phyloP scores from a whole-genome alignment of 345 rosid species.

The Balakata baccata region DNA sequence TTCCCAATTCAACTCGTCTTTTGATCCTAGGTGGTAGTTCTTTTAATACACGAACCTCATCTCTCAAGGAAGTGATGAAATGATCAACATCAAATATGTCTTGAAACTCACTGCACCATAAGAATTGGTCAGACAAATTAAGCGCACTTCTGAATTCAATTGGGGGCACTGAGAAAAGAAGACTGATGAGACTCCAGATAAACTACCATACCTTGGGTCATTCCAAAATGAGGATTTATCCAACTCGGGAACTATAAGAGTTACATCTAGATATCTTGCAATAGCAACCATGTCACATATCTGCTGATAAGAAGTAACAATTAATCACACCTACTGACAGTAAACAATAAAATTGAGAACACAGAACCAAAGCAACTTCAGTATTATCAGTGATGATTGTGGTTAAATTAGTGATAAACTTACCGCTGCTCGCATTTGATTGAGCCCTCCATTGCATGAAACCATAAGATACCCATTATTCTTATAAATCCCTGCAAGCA shows the following conservation, averaged over 20 bases:
- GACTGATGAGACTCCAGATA: background rate
- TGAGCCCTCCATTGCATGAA: slow-evolving; percentile 98
- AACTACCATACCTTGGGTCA: slow-evolving; percentile 67
- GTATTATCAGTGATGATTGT: slow-evolving; percentile 1
- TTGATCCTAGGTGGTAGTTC: slow-evolving; percentile 79
- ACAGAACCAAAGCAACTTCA: background rate
- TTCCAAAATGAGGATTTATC: slow-evolving; percentile 97
- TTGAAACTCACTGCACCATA: slow-evolving; percentile 65
- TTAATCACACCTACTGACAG: background rate
- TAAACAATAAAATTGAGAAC: background rate
- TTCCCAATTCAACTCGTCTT: slow-evolving; percentile 66
- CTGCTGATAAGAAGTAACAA: slow-evolving; percentile 40
- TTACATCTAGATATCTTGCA: slow-evolving; percentile 83
- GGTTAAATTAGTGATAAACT: slow-evolving; percentile 29
- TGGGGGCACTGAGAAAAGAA: background rate
- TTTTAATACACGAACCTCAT: slow-evolving; percentile 81
- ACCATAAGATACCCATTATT: slow-evolving; percentile 92
- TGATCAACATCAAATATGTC: slow-evolving; percentile 91
- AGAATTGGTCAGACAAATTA: slow-evolving; percentile 19
- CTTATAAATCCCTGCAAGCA: slow-evolving; percentile 61
- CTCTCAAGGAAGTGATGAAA: slow-evolving; percentile 85
- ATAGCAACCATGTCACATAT: slow-evolving; percentile 96
- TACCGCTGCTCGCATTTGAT: slow-evolving; percentile 99
- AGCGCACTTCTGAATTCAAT: slow-evolving; percentile 9
- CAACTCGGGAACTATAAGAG: slow-evolving; percentile 87